phyloP scores from a whole-genome alignment of 2,329 filamentous ascomycete genomes.

The Trichophyton equinum region DNA sequence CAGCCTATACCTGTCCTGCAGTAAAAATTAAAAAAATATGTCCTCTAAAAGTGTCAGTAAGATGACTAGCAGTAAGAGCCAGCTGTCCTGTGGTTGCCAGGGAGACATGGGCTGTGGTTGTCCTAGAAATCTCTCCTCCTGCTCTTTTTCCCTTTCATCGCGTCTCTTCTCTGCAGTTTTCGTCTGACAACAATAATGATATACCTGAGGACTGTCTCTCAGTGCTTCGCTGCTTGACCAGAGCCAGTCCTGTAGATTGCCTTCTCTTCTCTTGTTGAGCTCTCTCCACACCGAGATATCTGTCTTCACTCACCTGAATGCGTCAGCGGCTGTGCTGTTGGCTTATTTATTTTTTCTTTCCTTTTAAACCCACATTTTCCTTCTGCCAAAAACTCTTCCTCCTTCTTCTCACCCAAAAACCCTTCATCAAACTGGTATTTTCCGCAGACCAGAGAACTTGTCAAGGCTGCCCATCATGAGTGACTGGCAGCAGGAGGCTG shows the following conservation, averaged over 20 bases:
- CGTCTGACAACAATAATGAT: not conserved
- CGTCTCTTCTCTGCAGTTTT: not conserved
- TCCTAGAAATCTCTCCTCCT: not conserved
- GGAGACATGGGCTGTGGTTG: not conserved
- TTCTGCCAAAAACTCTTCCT: not conserved
- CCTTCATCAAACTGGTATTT: not conserved
- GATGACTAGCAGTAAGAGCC: not conserved
- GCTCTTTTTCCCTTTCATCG: not conserved
- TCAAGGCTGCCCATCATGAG: slow-evolving; percentile 2
- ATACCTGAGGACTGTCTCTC: not conserved
- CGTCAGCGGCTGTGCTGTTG: not conserved
- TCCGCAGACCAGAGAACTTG: not conserved
- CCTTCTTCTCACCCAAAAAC: not conserved
- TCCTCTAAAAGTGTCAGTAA: not conserved
- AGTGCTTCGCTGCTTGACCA: not conserved
- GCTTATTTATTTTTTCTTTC: not conserved
- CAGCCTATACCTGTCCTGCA: not conserved
- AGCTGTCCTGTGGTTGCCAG: not conserved
- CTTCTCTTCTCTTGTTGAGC: not conserved
- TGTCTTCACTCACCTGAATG: not conserved
- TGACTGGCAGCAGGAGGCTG: slow-evolving; percentile 6
- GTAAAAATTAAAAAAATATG: not conserved
- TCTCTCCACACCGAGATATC: not conserved
- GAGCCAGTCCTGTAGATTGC: not conserved
- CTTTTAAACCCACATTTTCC: too few species aligned